Base-by-base conservation (phyloP, 169 alveolate species). In the Eimeria maxima region DNA sequence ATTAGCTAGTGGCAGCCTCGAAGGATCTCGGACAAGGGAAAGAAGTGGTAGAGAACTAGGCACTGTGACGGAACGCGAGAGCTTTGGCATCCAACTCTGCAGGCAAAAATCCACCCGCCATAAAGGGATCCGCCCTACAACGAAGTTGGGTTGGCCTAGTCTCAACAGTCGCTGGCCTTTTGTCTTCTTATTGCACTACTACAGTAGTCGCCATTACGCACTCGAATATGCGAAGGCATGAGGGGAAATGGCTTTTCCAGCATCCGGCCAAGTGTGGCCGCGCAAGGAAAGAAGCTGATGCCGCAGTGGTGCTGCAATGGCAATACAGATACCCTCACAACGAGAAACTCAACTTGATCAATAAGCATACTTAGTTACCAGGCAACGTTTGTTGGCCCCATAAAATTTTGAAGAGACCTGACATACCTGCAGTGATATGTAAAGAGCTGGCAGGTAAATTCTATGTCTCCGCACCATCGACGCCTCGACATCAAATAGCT, bases 261-360 rank as follows among this genome's bases (percentile, higher is more conserved):
- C 95, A 92, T 74, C 27, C 45, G 45, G 69, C 88, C 57, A 27
- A 92, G 27, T 8, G 95, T 42, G 47, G 91, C 95, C 57, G 95
- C 73, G 86, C 81, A 81, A 4, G 95, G 95, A 10, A 92, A 78
- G 55, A 92, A 92, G 74, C 69, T 74, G 38, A 92, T 63, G 22
- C 95, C 95, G 84, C 95, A 92, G 95, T 92, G 95, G 44, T 92
- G 95, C 95, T 92, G 91, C 63, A 78, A 27, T 27, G 65, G n/a
- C 47, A 44, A 4, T 42, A n/a, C 55, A 60, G 80, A 33, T 38
- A 24, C 55, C 57, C 45, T 33, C 42, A 24, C 11, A 14, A 44
- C n/a, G 53, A 16, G 8, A 67, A 27, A 29, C 44, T 50, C 42
- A 63, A 16, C 20, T 47, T 14, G 29, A 8, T 16, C 22, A 69